These are phyloP conservation scores for Pyricularia grisea DNA, from an alignment of 2,329 filamentous ascomycete species.

Conservation along the genomic window DNA sequence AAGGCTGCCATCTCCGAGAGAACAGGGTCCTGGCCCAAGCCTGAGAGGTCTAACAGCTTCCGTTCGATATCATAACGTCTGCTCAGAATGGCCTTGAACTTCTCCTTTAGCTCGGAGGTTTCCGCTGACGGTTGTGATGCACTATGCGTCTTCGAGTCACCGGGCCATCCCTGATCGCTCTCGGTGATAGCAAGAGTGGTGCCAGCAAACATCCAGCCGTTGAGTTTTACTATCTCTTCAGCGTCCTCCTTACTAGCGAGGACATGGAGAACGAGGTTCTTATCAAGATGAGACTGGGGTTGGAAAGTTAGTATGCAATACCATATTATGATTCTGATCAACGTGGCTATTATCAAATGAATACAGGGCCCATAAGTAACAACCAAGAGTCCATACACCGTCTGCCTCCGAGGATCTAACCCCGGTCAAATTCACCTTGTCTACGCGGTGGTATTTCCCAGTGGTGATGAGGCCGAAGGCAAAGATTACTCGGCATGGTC, in stretches of 20 bases:
- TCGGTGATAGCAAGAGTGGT: constrained; percentile 47
- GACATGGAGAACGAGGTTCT: constrained; percentile 56
- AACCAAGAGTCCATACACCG: not conserved
- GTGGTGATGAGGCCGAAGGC: not conserved
- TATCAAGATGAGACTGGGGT: constrained; percentile 56
- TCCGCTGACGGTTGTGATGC: constrained; percentile 35
- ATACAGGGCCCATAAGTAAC: not conserved
- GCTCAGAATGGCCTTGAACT: constrained; percentile 61
- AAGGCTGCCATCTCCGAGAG: constrained; percentile 71
- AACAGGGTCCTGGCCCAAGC: constrained; percentile 61
- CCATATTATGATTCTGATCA: constrained; percentile 17
- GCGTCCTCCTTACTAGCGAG: constrained; percentile 56
- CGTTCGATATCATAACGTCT: constrained; percentile 61
- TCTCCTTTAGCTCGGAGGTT: constrained; percentile 54
- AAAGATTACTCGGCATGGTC: not conserved
- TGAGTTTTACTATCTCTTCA: constrained; percentile 55
- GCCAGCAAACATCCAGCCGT: constrained; percentile 61
- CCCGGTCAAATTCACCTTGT: not conserved
- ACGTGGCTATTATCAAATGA: not conserved
- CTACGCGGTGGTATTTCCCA: not conserved
- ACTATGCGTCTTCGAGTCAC: constrained; percentile 17
- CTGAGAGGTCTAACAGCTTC: constrained; percentile 79
- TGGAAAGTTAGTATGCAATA: constrained; percentile 52
- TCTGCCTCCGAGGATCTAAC: not conserved
- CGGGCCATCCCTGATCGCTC: constrained; percentile 29